These are phyloP conservation scores for Boletus vermiculosoides DNA, from an alignment of 768 basidiomycete genomes.

Conservation along the genomic window DNA sequence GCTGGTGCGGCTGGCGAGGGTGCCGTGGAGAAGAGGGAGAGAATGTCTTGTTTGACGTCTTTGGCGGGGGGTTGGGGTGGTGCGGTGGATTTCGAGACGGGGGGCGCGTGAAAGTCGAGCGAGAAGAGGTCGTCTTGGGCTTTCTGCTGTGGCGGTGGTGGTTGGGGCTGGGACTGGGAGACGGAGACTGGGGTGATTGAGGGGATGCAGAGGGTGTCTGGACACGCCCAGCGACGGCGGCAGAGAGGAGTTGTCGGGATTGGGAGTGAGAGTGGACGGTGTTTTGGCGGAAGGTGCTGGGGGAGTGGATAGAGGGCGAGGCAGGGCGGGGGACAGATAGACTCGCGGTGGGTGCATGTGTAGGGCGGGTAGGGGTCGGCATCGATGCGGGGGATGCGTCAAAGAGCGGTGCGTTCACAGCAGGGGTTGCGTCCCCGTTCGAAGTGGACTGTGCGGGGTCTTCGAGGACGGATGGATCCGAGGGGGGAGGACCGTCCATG, in stretches of 20 bases:
- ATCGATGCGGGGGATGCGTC: slow-evolving; percentile 7
- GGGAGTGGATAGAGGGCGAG: slow-evolving; percentile 27
- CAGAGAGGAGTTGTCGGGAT: slow-evolving; percentile 29
- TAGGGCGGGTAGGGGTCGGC: neutral
- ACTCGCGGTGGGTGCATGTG: slow-evolving; percentile 15
- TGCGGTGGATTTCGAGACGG: slow-evolving; percentile 21
- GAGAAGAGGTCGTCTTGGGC: slow-evolving; percentile 72
- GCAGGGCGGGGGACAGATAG: slow-evolving; percentile 29
- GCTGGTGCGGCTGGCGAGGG: slow-evolving; percentile 29
- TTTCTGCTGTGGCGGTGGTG: slow-evolving; percentile 7
- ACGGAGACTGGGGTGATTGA: neutral
- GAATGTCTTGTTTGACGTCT: slow-evolving; percentile 81
- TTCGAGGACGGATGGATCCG: slow-evolving; percentile 79
- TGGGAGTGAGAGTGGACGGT: slow-evolving; percentile 18
- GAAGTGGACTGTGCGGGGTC: slow-evolving; percentile 24
- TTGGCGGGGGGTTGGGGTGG: slow-evolving; percentile 47
- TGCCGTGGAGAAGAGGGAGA: slow-evolving; percentile 70
- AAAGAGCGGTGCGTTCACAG: neutral
- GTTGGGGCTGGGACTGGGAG: neutral
- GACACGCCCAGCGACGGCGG: slow-evolving; percentile 40
- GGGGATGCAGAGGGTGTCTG: slow-evolving; percentile 4
- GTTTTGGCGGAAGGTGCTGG: slow-evolving; percentile 24
- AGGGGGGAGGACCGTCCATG: slow-evolving; percentile 79
- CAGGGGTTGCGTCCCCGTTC: neutral
- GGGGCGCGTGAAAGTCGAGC: slow-evolving; percentile 78